Percentiles rank a stretch among this genome's conserved stretches.
phyloP scores from a whole-genome alignment of 108 stramenopile species.

The Cyclotella atomus region DNA sequence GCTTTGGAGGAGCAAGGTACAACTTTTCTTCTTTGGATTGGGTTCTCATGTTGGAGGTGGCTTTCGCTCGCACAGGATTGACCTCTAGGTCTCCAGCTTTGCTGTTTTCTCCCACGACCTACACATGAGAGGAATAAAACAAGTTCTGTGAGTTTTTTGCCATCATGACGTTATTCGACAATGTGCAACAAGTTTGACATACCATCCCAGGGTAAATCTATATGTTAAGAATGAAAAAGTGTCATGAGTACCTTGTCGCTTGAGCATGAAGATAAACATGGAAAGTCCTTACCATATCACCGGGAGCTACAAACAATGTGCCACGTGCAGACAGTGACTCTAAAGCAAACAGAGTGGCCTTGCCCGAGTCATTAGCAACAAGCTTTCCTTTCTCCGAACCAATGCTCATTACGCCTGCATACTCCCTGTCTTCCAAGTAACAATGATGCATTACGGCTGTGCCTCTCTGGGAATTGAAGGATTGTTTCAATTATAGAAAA shows the following conservation, averaged over 20 bases:
- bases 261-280: not conserved
- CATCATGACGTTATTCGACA: too few relatives aligned
- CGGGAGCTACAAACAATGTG: constrained; percentile 88
- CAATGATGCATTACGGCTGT: constrained; percentile 93
- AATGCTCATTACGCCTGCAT: constrained; percentile 74
- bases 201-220: constrained; percentile 94
- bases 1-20: constrained; percentile 83
- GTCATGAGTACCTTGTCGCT: not conserved
- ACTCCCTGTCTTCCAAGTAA: constrained; percentile 86
- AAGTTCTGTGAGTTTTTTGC: too few relatives aligned
- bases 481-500: too few relatives aligned
- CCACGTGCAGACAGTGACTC: constrained; percentile 81
- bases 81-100: constrained; percentile 81
- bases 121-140: too few relatives aligned
- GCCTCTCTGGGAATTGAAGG: too few relatives aligned
- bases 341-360: constrained; percentile 87
- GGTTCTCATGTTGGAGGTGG: constrained; percentile 92
- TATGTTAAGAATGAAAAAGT: too few relatives aligned
- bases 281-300: constrained; percentile 57
- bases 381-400: constrained; percentile 90
- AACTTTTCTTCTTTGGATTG: constrained; percentile 90
- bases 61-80: constrained; percentile 92
- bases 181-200: too few relatives aligned
- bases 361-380: constrained; percentile 87
- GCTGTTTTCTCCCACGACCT: constrained; percentile 92